Evolutionary conservation across 768 basidiomycete species (phyloP), one percentile per base, ranked within the genome.

Genomic region (Cyclocybe cylindracea): DNA sequence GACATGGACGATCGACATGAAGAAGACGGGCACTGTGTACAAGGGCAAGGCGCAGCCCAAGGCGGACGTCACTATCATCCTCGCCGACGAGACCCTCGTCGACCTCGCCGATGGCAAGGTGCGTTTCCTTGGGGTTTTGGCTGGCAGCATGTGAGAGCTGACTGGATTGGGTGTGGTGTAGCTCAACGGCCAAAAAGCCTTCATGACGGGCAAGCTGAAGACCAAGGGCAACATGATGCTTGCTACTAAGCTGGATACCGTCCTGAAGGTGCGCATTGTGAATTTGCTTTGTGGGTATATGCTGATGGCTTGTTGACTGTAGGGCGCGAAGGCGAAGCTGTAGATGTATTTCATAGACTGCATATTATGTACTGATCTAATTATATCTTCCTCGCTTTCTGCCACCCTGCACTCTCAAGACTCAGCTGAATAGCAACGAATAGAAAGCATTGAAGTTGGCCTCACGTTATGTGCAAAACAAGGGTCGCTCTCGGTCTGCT

Each of bases 141-240:
- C 35, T n/a, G 18, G 8, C 35, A 14, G 35, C 24, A 5, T 37
- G 44, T 35, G 10, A 43, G 13, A 32, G 4, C 11, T 44, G 37
- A 16, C 39, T 33, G 41, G 46, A n/a, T 44, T 19, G 49, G 39
- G 3, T 38, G 24, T 40, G 34, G n/a, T 41, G 44, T 29, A 92
- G 87, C 74, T 89, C 40, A 92, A 90, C 61, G 94, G 91, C 14
- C 94, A 97, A 71, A 94, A 94, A 66, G 94, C 94, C 16, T 97
- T 94, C 76, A 92, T 98, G 90, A 91, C 89, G 6, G 94, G 94
- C 29, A 90, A 91, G 65, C 82, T 97, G 44, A 96, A 95, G 82
- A 88, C 90, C 11, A 88, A 82, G 67, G 93, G 92, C 49, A 94
- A 94, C 72, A 85, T 94, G 70, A 94, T 95, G 91, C 81, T 95